Base-by-base conservation (phyloP, 495 filamentous ascomycete genomes). In the Penicillium daleae region DNA sequence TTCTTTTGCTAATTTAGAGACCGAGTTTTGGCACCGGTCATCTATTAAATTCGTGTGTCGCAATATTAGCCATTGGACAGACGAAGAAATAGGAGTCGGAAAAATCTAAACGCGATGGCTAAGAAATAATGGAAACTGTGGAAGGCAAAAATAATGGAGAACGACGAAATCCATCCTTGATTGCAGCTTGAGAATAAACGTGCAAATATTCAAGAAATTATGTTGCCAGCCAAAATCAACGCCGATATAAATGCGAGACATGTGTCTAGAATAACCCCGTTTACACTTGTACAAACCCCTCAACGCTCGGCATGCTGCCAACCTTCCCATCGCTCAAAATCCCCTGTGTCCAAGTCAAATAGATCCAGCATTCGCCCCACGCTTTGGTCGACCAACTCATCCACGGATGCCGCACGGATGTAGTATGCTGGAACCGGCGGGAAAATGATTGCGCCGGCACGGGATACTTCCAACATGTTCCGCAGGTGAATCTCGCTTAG, bases 351-450 rank as follows among this genome's bases (percentile, higher is more conserved):
- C 48, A 81, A 51, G 49, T 76, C 76, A 55, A 82, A 77, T n/a
- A 81, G 42, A 54, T 82, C 79, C 55, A 82, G 54, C 71, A 82
- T 80, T 9, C 78, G 63, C 6, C 74, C 77, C 0, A 82, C 76
- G 59, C 70, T 80, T 59, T 81, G 78, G 50, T 80, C 67, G 3
- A 76, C 68, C 63, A 82, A 37, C 4, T 80, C 78, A 27, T 81
- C 74, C 7, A 80, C 62, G 15, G 61, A 66, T 0, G 60, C 58
- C 6, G 78, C 66, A 58, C 62, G 60, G 29, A 75, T 79, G 56
- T 81, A 82, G 52, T 73, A 78, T 4, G 80, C 78, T n/a, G 76
- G 76, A 22, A 79, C 71, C 6, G 77, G 75, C 4, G 80, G 79
- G 33, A 78, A 81, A 19, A 83, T 76, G 10, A 81, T 60, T 0